Evolutionary conservation across 208 protist species (phyloP).

Genomic region (Crithidia thermophila): DNA sequence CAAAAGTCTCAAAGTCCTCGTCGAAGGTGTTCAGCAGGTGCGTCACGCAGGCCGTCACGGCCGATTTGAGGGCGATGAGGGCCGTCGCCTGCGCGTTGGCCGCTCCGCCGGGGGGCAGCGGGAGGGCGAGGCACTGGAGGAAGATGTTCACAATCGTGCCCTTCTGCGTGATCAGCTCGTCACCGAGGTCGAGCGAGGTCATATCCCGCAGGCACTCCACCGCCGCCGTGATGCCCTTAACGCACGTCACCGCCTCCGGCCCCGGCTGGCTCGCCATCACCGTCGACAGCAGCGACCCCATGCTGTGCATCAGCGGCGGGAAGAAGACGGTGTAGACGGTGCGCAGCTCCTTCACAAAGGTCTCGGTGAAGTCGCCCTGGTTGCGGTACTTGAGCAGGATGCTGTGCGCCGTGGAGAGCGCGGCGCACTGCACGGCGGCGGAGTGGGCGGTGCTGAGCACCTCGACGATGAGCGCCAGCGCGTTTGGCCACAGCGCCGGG

Average conservation of each 20-base stretch:
- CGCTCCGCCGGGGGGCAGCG: conserved; percentile 29
- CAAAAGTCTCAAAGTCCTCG: conserved; percentile 92
- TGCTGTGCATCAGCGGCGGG: conserved; percentile 28
- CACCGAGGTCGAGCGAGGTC: conserved; percentile 93
- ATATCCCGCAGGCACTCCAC: conserved; percentile 87
- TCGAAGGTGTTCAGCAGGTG: conserved; percentile 94
- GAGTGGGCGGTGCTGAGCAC: conserved; percentile 29
- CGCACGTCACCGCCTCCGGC: conserved; percentile 33
- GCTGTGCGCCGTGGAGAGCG: conserved; percentile 87
- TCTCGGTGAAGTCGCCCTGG: conserved; percentile 57
- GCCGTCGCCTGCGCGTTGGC: neutral
- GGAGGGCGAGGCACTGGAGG: conserved; percentile 55
- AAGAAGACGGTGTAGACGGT: conserved; percentile 66
- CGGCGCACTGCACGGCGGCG: conserved; percentile 48
- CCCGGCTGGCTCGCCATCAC: conserved; percentile 17
- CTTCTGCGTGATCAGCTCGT: conserved; percentile 93
- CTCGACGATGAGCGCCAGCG: conserved; percentile 75
- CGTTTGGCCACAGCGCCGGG: conserved; percentile 83
- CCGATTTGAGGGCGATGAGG: conserved; percentile 86
- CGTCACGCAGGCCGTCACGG: conserved; percentile 86
- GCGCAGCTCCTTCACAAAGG: conserved; percentile 61
- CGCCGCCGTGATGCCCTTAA: conserved; percentile 48
- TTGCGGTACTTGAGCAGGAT: conserved; percentile 92
- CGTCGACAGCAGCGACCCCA: conserved; percentile 26
- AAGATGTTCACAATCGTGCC: conserved; percentile 67